A percentile compares a stretch with the other conserved stretches of the same genome.
These are phyloP conservation scores for Symbiodinium natans DNA, from an alignment of 73 alveolate genomes.

Conservation along the genomic window DNA sequence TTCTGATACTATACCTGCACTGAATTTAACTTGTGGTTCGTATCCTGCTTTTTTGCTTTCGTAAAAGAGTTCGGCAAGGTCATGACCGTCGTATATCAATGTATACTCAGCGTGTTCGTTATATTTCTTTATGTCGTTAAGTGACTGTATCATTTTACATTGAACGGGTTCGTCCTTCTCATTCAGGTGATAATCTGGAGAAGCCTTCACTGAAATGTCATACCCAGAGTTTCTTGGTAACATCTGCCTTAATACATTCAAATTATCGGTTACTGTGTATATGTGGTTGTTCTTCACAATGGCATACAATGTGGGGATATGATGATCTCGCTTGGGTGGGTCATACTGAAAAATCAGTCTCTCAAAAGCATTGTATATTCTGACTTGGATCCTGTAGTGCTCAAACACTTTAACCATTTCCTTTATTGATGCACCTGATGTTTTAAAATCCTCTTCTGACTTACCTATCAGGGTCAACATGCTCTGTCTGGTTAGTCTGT, in stretches of 20 bases:
- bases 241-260: background rate
- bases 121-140: background rate
- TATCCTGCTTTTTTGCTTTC: slow-evolving; percentile 2
- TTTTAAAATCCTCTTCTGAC: slow-evolving; percentile 23
- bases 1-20: background rate
- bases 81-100: background rate
- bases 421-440: slow-evolving; percentile 9
- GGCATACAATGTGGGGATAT: slow-evolving; percentile 12
- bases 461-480: background rate
- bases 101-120: background rate
- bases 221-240: background rate
- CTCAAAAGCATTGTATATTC: background rate
- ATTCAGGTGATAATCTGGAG: background rate
- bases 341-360: background rate
- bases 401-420: slow-evolving; percentile 11
- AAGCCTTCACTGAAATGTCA: background rate
- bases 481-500: background rate
- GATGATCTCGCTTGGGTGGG: background rate
- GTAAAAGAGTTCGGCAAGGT: background rate
- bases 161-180: slow-evolving; percentile 10
- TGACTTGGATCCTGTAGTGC: slow-evolving; percentile 1
- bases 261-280: background rate
- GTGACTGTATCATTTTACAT: background rate
- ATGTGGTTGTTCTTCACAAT: slow-evolving; percentile 34
- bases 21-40: slow-evolving; percentile 35